Conservation (phyloP, 2,329 filamentous ascomycete genomes). For the Cordyceps tenuipes region DNA sequence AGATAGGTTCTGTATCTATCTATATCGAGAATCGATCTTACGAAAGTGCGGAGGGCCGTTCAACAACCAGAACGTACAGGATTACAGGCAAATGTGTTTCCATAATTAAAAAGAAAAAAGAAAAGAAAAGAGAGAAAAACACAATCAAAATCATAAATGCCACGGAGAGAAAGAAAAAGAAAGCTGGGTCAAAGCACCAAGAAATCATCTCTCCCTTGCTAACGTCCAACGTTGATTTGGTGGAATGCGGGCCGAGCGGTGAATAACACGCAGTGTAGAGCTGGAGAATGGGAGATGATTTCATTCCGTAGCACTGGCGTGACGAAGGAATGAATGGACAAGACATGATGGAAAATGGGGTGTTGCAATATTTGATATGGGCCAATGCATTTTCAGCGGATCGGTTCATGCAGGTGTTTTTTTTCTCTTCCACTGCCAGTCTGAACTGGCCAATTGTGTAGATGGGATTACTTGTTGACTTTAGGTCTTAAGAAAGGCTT, state of each 20-base stretch:
- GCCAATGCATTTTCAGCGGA: neutral
- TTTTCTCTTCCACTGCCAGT: neutral
- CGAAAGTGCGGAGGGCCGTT: no score
- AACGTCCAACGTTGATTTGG: neutral
- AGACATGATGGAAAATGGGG: neutral
- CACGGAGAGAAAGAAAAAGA: neutral
- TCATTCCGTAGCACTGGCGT: neutral
- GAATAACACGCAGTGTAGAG: neutral
- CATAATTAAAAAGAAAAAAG: neutral
- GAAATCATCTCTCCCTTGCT: neutral
- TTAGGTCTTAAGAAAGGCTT: neutral
- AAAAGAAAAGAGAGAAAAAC: neutral
- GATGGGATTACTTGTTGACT: neutral
- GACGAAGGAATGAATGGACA: neutral
- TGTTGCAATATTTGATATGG: neutral
- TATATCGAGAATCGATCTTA: neutral
- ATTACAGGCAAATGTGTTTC: no score
- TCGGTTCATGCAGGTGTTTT: no score
- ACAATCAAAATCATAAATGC: neutral
- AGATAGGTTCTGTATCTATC: neutral
- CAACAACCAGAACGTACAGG: neutral
- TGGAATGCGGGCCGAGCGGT: conserved; percentile 4
- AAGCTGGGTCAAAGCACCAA: neutral
- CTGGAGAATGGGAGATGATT: neutral
- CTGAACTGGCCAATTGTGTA: neutral